Evolutionary conservation across 1,284 basidiomycete species (phyloP).

Genomic region (Leucoagaricus sp.): DNA sequence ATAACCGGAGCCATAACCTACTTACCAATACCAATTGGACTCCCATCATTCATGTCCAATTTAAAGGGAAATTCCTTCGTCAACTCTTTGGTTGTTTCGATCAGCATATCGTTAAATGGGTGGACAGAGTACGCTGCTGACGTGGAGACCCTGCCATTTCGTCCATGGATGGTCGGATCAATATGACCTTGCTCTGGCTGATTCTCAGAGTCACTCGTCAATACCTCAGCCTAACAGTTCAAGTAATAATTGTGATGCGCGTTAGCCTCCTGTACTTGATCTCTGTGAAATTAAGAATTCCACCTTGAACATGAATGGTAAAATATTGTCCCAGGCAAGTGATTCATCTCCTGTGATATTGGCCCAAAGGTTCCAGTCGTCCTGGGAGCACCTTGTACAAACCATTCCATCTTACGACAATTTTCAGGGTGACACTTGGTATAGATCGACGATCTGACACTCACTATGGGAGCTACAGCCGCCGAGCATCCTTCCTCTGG

Average conservation of each 20-base stretch:
- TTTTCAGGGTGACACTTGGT: slow-evolving; percentile 22
- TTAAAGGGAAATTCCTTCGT: slow-evolving; percentile 28
- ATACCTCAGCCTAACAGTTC: slow-evolving; percentile 1
- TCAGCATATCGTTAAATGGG: slow-evolving; percentile 13
- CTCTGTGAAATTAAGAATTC: background rate
- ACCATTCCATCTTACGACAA: slow-evolving; percentile 35
- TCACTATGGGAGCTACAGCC: slow-evolving; percentile 31
- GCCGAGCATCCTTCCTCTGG: slow-evolving; percentile 28
- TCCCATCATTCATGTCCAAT: slow-evolving; percentile 32
- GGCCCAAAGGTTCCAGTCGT: slow-evolving; percentile 29
- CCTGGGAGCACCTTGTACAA: slow-evolving; percentile 27
- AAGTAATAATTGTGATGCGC: background rate
- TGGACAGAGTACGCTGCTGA: slow-evolving; percentile 5
- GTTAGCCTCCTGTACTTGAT: background rate
- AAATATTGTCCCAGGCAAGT: slow-evolving; percentile 7
- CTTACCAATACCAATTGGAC: slow-evolving; percentile 30
- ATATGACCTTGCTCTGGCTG: slow-evolving; percentile 6
- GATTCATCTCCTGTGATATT: background rate
- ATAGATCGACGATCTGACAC: slow-evolving; percentile 6
- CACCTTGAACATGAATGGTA: slow-evolving; percentile 9
- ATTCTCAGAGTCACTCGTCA: background rate
- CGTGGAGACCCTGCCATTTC: background rate
- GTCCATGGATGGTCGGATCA: slow-evolving; percentile 3
- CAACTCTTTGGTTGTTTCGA: slow-evolving; percentile 8
- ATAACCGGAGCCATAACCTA: background rate